Percentiles rank a stretch among this genome's conserved stretches.
These are phyloP conservation scores for Blastobotrys robertii DNA, from an alignment of 805 yeast genomes.

Conservation along the genomic window DNA sequence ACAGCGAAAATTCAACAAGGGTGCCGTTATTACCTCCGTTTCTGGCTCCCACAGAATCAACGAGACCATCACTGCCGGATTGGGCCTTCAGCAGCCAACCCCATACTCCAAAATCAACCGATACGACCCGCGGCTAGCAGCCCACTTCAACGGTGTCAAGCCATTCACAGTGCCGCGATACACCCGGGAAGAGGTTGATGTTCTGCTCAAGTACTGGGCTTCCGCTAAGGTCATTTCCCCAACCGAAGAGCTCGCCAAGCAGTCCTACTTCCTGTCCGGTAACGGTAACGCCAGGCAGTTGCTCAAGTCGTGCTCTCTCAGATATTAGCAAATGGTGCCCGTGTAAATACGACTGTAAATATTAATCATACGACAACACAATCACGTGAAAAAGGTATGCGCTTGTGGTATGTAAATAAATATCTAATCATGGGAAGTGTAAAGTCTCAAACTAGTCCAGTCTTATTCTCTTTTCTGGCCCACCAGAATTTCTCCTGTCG, in stretches of 20 bases:
- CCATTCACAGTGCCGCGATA: conserved; percentile 37
- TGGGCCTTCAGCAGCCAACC: conserved; percentile 41
- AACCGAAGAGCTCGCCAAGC: conserved; percentile 27
- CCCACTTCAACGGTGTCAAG: conserved; percentile 33
- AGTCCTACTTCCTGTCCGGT: conserved; percentile 48
- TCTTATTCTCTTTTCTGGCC: neutral
- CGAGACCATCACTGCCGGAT: conserved; percentile 50
- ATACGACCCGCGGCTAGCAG: conserved; percentile 49
- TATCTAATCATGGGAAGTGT: neutral
- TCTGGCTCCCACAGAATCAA: conserved; percentile 44
- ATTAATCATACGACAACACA: too few relatives aligned
- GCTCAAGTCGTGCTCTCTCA: conserved; percentile 32
- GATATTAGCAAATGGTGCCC: conserved; percentile 12
- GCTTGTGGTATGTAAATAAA: neutral
- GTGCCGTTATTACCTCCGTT: conserved; percentile 58
- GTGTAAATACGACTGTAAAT: neutral
- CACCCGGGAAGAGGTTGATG: conserved; percentile 35
- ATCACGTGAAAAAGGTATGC: too few relatives aligned
- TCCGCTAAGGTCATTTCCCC: conserved; percentile 33
- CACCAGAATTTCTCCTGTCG: neutral
- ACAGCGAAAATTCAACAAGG: conserved; percentile 39
- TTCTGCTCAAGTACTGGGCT: conserved; percentile 33
- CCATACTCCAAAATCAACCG: conserved; percentile 42
- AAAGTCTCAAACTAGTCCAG: neutral
- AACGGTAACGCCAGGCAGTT: conserved; percentile 56